Base-by-base conservation (phyloP, 257 asterid species). In the Scutellaria galericulata region DNA sequence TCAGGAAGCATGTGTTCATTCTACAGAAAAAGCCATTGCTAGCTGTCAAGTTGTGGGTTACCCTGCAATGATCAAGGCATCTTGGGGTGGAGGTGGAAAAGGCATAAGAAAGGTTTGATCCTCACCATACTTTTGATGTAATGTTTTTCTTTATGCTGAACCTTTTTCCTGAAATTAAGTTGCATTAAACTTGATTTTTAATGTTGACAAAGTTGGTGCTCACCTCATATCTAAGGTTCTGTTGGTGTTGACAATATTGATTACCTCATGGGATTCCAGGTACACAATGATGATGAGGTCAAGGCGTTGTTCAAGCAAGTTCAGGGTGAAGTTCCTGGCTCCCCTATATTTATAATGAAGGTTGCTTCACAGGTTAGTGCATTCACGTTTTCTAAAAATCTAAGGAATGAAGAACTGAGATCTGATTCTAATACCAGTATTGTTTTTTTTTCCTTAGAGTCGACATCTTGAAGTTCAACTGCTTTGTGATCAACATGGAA, bases 71-170 rank as follows among this genome's bases (percentile, higher is more conserved):
- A 90, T 95, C 66, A 95, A 95, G 85, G 99, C 99, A 78, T 95
- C 99, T 67, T 95, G 99, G 99, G 99, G 99, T 58, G 99, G 99
- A 52, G 99, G 99, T 68, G 99, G 99, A 75, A 95, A 95, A 87
- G 99, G 99, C 86, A 95, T 95, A 75, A 82, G 99, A 79, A 95
- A 95, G 99, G 99, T 95, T 58, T 77, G 86, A 70, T 77, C 75
- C 57, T 57, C 66, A 70, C 47, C 73, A 66, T 69, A 61, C 20
- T 35, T 64, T 9, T 44, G 11, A 45, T 64, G 51, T 51, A 31
- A 7, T 24, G 14, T 41, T 66, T 14, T 55, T 55, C 20, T 62
- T 65, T 73, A 60, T 44, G 46, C 48, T 13, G 56, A 59, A 37
- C 39, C 31, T 5, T 14, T 27, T 40, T 79, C 9, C 45, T 41